phyloP scores from a whole-genome alignment of 352 stramenopile species.

The Saprolegnia diclina region DNA sequence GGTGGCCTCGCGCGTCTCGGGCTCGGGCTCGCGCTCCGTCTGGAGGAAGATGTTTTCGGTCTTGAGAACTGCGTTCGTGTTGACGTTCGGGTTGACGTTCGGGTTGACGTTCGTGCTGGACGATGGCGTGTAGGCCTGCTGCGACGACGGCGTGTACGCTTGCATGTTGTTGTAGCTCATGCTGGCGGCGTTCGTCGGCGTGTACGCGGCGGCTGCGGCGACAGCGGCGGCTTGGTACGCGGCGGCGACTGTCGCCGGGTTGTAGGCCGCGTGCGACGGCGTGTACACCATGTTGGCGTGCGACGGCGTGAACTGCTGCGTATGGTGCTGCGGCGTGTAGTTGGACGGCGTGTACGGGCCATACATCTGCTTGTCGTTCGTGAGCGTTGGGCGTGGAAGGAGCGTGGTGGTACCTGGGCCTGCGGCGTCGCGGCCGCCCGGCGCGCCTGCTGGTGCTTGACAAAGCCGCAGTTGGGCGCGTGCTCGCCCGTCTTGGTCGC shows the following conservation, averaged over 20 bases:
- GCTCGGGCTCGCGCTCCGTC: slow-evolving; percentile 4
- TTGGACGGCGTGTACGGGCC: slow-evolving; percentile 20
- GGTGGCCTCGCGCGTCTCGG: background rate
- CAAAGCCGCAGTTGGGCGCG: slow-evolving; percentile 14
- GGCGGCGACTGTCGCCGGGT: background rate
- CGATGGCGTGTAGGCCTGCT: slow-evolving; percentile 1
- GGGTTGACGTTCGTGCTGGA: background rate
- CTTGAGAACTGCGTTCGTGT: slow-evolving; percentile 14
- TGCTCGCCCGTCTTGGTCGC: background rate
- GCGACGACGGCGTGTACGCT: background rate
- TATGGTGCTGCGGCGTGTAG: background rate
- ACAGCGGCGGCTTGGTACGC: slow-evolving; percentile 7
- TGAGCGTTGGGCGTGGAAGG: background rate
- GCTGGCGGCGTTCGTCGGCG: background rate
- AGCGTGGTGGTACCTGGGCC: background rate
- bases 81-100: background rate
- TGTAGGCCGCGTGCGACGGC: background rate
- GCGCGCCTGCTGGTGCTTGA: slow-evolving; percentile 3
- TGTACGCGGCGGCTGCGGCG: background rate
- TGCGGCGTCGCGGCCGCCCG: background rate
- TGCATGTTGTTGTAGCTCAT: background rate
- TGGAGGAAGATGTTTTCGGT: slow-evolving; percentile 7
- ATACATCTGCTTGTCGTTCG: background rate
- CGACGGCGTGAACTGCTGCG: slow-evolving; percentile 3
- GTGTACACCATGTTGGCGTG: slow-evolving; percentile 9